Evolutionary conservation across 208 protist genomes (phyloP).

Genomic region (Trypanosoma theileri): DNA sequence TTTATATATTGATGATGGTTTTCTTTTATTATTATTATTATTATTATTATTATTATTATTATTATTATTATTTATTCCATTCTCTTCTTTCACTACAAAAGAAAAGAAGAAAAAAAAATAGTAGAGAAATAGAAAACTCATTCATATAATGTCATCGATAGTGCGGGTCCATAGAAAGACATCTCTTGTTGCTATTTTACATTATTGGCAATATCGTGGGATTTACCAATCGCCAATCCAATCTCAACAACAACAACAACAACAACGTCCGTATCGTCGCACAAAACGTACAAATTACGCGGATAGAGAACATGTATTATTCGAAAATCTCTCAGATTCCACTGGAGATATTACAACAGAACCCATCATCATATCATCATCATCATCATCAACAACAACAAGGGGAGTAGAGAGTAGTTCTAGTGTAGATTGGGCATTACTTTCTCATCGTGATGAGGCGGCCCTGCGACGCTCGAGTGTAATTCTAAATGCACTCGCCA

Average conservation of each 20-base stretch:
- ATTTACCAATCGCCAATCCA: too few relatives aligned
- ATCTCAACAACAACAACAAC: not conserved
- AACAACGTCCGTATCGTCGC: conserved; percentile 1
- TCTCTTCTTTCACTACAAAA: too few relatives aligned
- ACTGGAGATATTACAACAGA: not conserved
- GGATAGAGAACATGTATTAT: conserved; percentile 23
- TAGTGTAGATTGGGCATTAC: not conserved
- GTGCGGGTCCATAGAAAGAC: too few relatives aligned
- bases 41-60: not conserved
- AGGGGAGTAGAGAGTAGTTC: not conserved
- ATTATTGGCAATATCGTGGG: too few relatives aligned
- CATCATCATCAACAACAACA: not conserved
- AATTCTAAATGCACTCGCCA: conserved; percentile 12
- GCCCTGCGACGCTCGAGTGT: conserved; percentile 2
- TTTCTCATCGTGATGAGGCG: conserved; percentile 8
- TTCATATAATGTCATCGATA: too few relatives aligned
- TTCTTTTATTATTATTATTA: not conserved
- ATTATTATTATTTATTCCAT: too few relatives aligned
- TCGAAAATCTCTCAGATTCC: not conserved
- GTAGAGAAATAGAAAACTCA: too few relatives aligned
- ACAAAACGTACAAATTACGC: conserved; percentile 31
- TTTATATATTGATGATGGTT: not conserved
- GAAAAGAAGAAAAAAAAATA: too few relatives aligned
- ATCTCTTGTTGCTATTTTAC: too few relatives aligned
- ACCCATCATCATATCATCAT: not conserved